Evolutionary conservation across 2,329 filamentous ascomycete genomes (phyloP).

Genomic region (Leptodontidium sp.): DNA sequence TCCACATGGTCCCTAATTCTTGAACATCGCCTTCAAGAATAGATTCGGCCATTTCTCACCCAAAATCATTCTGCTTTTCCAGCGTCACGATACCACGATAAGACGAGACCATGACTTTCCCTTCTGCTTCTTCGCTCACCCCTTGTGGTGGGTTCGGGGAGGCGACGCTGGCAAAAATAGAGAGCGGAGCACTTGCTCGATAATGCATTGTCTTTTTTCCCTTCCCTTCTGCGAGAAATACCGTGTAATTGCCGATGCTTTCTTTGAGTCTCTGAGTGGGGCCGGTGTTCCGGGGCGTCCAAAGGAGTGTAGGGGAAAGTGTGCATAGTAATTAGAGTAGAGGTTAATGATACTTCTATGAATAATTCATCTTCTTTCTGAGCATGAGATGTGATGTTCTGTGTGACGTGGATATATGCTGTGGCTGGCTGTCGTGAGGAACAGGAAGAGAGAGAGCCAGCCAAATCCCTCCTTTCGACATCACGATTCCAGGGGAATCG

Average conservation of each 20-base stretch:
- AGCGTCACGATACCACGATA: slow-evolving; percentile 44
- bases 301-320: slow-evolving; percentile 11
- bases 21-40: slow-evolving; percentile 21
- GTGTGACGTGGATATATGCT: background rate
- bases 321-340: slow-evolving; percentile 19
- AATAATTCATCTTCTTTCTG: background rate
- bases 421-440: background rate
- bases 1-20: slow-evolving; percentile 28
- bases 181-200: slow-evolving; percentile 29
- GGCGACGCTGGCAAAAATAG: slow-evolving; percentile 21
- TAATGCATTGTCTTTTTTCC: slow-evolving; percentile 33
- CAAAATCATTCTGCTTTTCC: slow-evolving; percentile 37
- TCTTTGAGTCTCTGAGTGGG: slow-evolving; percentile 6
- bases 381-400: background rate
- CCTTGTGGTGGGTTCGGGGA: slow-evolving; percentile 13
- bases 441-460: too few relatives aligned
- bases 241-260: slow-evolving; percentile 18
- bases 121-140: slow-evolving; percentile 33
- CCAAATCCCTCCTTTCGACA: too few relatives aligned
- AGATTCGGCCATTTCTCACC: slow-evolving; percentile 24
- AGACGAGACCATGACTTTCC: slow-evolving; percentile 43
- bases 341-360: slow-evolving; percentile 16
- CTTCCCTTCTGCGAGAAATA: slow-evolving; percentile 12
- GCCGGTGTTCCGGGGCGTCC: slow-evolving; percentile 19
- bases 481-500: too few relatives aligned